phyloP scores from a whole-genome alignment of 768 basidiomycete genomes.

The Suillus subalutaceus region DNA sequence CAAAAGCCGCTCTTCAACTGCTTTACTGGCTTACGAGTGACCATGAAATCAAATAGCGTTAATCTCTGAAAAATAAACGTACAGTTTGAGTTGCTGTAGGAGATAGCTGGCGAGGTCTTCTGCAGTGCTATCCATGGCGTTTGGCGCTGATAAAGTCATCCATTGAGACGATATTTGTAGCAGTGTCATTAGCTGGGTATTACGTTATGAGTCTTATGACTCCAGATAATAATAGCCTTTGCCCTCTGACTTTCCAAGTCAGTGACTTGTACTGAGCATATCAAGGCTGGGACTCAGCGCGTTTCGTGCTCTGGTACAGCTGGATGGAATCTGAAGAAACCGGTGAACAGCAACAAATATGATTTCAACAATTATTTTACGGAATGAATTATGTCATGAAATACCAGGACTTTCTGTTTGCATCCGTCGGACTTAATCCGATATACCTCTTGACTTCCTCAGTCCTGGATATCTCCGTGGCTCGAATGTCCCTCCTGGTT shows the following conservation, averaged over 20 bases:
- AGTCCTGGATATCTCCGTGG: too few relatives aligned
- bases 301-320: not conserved
- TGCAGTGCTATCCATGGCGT: slow-evolving; percentile 44
- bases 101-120: slow-evolving; percentile 41
- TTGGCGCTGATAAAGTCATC: not conserved
- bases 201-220: slow-evolving; percentile 1
- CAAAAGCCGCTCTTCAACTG: slow-evolving; percentile 49
- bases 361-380: not conserved
- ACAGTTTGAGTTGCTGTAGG: slow-evolving; percentile 42
- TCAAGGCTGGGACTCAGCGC: not conserved
- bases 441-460: too few relatives aligned
- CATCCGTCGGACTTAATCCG: too few relatives aligned
- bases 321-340: too few relatives aligned
- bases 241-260: not conserved
- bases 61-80: slow-evolving; percentile 21
- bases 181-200: not conserved
- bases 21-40: not conserved
- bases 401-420: too few relatives aligned
- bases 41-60: slow-evolving; percentile 22
- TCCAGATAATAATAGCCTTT: not conserved
- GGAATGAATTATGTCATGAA: not conserved
- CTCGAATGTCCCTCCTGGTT: too few relatives aligned
- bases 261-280: not conserved
- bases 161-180: not conserved
- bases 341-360: not conserved